phyloP scores from a whole-genome alignment of 1,284 basidiomycete species.

The Laetiporus sulphureus region DNA sequence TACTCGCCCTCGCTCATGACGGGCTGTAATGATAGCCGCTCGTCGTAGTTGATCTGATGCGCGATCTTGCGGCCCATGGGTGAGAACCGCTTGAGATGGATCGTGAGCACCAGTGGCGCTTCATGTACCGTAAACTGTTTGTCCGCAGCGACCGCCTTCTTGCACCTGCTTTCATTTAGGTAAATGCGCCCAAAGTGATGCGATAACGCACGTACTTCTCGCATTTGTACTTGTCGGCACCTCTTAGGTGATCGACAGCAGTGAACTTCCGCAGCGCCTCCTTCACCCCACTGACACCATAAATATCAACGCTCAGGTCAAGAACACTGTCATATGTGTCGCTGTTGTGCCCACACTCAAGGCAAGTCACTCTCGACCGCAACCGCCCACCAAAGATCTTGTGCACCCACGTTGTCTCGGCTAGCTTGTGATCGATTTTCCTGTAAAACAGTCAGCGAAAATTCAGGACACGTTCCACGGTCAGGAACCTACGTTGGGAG shows the following conservation, averaged over 20 bases:
- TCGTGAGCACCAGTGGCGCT: constrained; percentile 85
- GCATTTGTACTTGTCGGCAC: constrained; percentile 96
- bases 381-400: constrained; percentile 90
- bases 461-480: not conserved
- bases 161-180: constrained; percentile 54
- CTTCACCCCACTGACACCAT: constrained; percentile 54
- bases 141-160: constrained; percentile 79
- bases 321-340: constrained; percentile 97
- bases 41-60: constrained; percentile 73
- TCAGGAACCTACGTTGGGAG: constrained; percentile 53
- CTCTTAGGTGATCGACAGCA: constrained; percentile 77
- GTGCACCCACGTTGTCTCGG: constrained; percentile 92
- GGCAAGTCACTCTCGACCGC: constrained; percentile 91
- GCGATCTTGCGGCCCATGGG: constrained; percentile 85
- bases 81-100: constrained; percentile 97
- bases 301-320: constrained; percentile 89
- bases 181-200: too few species aligned
- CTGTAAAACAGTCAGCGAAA: constrained; percentile 31
- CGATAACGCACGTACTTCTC: constrained; percentile 84
- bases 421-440: constrained; percentile 73
- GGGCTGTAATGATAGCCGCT: constrained; percentile 68
- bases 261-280: constrained; percentile 83
- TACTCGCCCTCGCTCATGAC: constrained; percentile 80
- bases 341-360: constrained; percentile 78
- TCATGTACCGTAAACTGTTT: constrained; percentile 87